These are phyloP conservation scores for Fusarium udum DNA, from an alignment of 2,329 filamentous ascomycete genomes.

Conservation along the genomic window DNA sequence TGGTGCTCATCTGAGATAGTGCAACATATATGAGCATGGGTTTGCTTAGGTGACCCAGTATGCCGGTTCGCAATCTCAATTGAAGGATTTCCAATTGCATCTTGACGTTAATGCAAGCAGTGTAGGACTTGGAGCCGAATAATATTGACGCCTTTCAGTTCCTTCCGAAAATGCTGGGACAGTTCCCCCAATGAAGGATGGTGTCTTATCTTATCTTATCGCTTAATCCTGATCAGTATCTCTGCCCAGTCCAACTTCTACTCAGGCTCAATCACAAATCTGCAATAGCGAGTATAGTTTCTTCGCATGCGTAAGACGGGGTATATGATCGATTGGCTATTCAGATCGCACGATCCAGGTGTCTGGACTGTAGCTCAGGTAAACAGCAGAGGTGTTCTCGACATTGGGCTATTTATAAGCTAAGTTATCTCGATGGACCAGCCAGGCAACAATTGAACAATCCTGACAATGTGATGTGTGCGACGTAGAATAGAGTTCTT, in stretches of 20 bases:
- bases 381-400: no score
- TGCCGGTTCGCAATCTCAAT: not conserved
- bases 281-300: fast-evolving
- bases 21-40: not conserved
- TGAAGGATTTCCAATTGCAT: not conserved
- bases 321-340: fast-evolving
- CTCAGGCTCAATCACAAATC: fast-evolving
- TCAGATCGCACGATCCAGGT: fast-evolving
- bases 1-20: not conserved
- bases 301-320: fast-evolving
- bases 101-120: no score
- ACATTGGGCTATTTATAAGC: no score
- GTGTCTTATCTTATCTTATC: not conserved
- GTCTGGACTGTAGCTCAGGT: fast-evolving
- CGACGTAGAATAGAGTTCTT: no score
- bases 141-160: fast-evolving
- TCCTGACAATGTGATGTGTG: fast-evolving
- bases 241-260: not conserved
- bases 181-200: not conserved
- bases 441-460: no score
- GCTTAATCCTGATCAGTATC: not conserved
- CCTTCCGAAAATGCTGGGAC: not conserved
- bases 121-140: not conserved
- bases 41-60: not conserved
- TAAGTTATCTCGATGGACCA: no score